Evolutionary conservation across 768 basidiomycete genomes (phyloP), one percentile per base, ranked within the genome.

Genomic region (Russula griseocarnosa): DNA sequence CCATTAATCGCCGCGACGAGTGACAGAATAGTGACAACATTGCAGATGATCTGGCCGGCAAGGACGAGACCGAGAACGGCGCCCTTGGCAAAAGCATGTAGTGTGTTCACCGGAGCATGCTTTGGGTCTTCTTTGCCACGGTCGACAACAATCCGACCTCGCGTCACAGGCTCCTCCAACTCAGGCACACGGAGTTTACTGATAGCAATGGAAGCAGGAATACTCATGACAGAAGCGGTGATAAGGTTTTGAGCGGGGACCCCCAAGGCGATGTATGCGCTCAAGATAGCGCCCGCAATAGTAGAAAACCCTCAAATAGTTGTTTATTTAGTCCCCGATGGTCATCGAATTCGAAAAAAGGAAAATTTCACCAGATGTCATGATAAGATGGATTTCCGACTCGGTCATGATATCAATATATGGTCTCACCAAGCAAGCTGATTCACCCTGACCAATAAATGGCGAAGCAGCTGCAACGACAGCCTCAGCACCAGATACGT

Each of bases 401-500:
- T 81, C 81, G 42, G 92, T 93, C 88, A 93, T 92, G 58, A 84
- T 72, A 71, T 92, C 88, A 69, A 92, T 85, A 71, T 90, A 93
- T 36, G 92, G 92, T 60, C 81, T 82, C 67, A 94, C 90, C 67
- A 94, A 77, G 74, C 92, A 92, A 53, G 91, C 92, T 24, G 86
- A 88, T 74, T 95, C 93, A 72, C 90, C 93, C 76, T 92, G 89
- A 26, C 94, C 94, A 67, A 96, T 85, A 83, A 90, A 96, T 20
- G 94, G 94, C 0, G 92, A 94, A 18, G 92, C 87, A 55, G 94
- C 86, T 28, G 94, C 93, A 47, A 96, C 92, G 62, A 96, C 88
- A 40, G 94, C 93, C 72, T 96, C 94, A 5, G 92, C 94, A 64
- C 94, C 94, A n/a, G 94, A 94, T 40, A 96, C 83, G 66, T 90